These are phyloP conservation scores for Penicillium canariense DNA, from an alignment of 495 filamentous ascomycete genomes.

Conservation along the genomic window DNA sequence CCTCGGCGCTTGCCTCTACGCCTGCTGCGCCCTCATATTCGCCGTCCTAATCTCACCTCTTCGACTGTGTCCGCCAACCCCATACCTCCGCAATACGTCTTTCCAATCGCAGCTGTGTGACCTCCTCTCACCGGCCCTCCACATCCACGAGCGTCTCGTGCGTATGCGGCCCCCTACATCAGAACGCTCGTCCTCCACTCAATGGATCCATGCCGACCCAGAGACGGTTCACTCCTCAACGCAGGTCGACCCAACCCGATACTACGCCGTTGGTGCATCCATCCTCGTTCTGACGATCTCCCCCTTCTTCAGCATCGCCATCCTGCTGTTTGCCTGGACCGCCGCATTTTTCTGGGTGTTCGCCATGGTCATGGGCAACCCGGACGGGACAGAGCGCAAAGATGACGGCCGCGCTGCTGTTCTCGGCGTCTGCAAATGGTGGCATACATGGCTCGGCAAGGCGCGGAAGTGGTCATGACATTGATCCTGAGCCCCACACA, in stretches of 20 bases:
- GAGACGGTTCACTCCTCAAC: constrained; percentile 22
- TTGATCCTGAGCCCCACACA: background rate
- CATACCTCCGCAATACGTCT: constrained; percentile 37
- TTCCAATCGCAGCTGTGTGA: constrained; percentile 39
- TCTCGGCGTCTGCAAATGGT: constrained; percentile 58
- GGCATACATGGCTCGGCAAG: constrained; percentile 57
- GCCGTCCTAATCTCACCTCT: constrained; percentile 43
- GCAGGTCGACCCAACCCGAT: constrained; percentile 15
- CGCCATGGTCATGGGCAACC: constrained; percentile 59
- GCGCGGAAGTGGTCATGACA: constrained; percentile 29
- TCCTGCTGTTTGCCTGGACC: constrained; percentile 57
- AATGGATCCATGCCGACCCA: constrained; percentile 32
- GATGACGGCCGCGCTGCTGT: constrained; percentile 62
- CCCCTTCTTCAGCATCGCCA: constrained; percentile 51
- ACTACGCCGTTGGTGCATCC: constrained; percentile 40
- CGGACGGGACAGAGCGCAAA: constrained; percentile 58
- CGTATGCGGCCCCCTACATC: constrained; percentile 27
- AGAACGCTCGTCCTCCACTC: constrained; percentile 32
- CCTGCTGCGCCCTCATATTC: constrained; percentile 41
- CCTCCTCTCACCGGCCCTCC: constrained; percentile 42
- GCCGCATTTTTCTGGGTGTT: constrained; percentile 65
- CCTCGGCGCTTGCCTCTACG: constrained; percentile 41
- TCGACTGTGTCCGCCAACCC: constrained; percentile 39
- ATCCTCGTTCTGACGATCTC: constrained; percentile 52
- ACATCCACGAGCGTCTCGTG: constrained; percentile 44